Base-by-base conservation (phyloP, 2,329 filamentous ascomycete species). In the Pezicula carpinea region DNA sequence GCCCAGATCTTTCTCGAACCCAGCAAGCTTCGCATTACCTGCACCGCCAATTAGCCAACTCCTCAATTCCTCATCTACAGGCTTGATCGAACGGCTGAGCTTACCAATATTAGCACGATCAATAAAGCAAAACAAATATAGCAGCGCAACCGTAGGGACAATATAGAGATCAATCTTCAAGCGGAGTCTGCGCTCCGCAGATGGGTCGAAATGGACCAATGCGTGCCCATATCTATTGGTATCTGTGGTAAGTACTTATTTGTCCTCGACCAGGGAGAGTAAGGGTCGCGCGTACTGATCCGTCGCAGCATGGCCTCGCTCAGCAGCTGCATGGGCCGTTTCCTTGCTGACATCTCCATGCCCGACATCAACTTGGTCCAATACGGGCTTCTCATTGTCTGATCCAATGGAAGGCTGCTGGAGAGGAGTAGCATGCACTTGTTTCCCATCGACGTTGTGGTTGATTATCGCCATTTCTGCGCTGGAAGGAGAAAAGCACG, bases 101-200 rank as follows among this genome's bases (percentile, higher is more conserved):
- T 59, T 59, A 82, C 83, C 84, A 32, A 89, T 83, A 51, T 87
- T 88, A 19, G 83, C 81, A n/a, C 84, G 74, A 56, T 87, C 84
- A 53, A 87, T 86, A 64, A 87, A 87, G 66, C 83, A 87, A 58
- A 87, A 87, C 0, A 87, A 72, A 56, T 87, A 88, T 3, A 88
- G 67, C 0, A 87, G 48, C 0, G 82, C 68, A 0, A 87, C 82
- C 0, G 80, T 85, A 0, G 85, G 84, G 0, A 87, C 70, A 38
- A 86, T 76, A 55, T 71, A 76, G 5, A 85, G 55, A 56, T 88
- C 84, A 40, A 87, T 80, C 62, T 87, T 87, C 57, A 67, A 65
- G 6, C 81, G 70, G 19, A 87, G 69, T 43, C 69, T 74, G 6
- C 71, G 63, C 59, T 86, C 84, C 2, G 76, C 79, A 22, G 65